Base-by-base conservation (phyloP, 208 protist species). In the Trypanosoma brucei region DNA sequence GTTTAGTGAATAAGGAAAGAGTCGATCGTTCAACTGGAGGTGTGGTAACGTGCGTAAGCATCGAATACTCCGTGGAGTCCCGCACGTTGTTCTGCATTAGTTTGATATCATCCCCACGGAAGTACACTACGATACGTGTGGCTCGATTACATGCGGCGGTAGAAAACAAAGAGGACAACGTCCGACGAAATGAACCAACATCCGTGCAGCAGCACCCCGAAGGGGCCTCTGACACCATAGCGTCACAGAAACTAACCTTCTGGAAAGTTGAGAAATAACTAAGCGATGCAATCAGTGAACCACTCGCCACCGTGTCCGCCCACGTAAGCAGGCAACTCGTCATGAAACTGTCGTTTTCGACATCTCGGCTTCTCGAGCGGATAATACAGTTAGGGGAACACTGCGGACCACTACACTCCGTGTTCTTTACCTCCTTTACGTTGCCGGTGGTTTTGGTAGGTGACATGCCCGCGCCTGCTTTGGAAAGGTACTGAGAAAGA, bases 101-200 rank as follows among this genome's bases (percentile, higher is more conserved):
- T 45, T 83, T 79, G 39, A 90, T 68, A 33, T 92, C 86, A 49
- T 95, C 89, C 9, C 82, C 84, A 51, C 89, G 83, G 70, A 83
- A 93, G 72, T 95, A 95, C 9, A 95, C 75, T 0, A 92, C 84
- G 45, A 82, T 78, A 52, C 86, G 82, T 11, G 86, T 95, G 9
- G 81, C 81, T n/a, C 81, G 75, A 61, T 88, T 92, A 64, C 88
- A 82, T 34, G 78, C 81, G 11, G 57, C 68, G 38, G 59, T 65
- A 22, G 79, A 55, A n/a, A 92, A 59, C 2, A 89, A 59, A 1
- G 66, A 59, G 35, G 64, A 52, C 38, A 72, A 46, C 9, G 38
- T 46, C 36, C 40, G 59, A 37, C 67, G 59, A 57, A 45, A 72
- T 5, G 6, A 3, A 31, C 46, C 44, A 3, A 58, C 4, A 5